Evolutionary conservation across 305 asterid species (phyloP), one percentile per base, ranked within the genome.

Genomic region (Lippia alba): DNA sequence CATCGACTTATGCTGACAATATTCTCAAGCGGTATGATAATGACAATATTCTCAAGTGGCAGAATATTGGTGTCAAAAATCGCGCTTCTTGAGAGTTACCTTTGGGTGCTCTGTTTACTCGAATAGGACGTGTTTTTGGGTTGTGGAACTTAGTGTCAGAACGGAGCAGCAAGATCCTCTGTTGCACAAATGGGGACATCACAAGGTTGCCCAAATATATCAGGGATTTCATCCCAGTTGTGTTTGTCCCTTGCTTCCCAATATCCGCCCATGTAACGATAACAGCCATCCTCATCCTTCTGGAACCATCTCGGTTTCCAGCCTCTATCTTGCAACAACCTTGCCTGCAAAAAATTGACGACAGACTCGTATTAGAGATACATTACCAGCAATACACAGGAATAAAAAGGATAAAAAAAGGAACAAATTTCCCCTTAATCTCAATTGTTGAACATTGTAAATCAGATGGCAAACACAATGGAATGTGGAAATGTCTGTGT

Each of bases 271-370:
- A 19, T 57, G 72, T 94, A 91, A 2, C 78, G 75, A 58, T 94
- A 94, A 75, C 91, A 85, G 36, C 96, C 97, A 12, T 91, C 91
- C 67, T 83, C 94, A 15, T 91, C 97, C 82, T 82, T 88, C 72
- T 58, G 48, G 59, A 91, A 94, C 99, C 99, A 94, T 79, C 88
- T 84, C 8, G 99, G 99, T 69, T 82, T 85, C 97, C 97, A 94
- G 6, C 99, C 99, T 78, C 95, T 82, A 71, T 94, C 99, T 82
- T 94, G 99, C 82, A 94, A 59, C 82, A 71, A 91, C 83, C 99
- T 82, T 41, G 97, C 99, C 99, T 94, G 90, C 82, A 69, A 20
- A 17, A 66, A 12, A 7, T 1, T 24, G 30, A 24, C 3, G 30
- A 24, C 30, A 24, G 30, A 24, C 30, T 24, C 30, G 30, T 24